Base-by-base conservation (phyloP, 163 green algal genomes). In the Scenedesmus sp. region DNA sequence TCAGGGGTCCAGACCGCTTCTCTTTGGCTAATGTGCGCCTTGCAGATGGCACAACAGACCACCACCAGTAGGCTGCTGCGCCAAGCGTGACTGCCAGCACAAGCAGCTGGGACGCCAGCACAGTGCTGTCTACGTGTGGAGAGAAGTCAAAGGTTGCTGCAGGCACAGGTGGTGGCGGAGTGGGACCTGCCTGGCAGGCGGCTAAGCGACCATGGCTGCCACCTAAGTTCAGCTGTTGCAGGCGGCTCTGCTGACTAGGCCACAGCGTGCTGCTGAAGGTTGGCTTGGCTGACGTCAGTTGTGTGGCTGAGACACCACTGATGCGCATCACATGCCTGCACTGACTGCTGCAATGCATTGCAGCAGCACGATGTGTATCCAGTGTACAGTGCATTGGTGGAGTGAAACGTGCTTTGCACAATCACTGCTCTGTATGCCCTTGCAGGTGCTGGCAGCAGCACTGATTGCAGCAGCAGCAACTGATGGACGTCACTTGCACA, bases 51-150 rank as follows among this genome's bases (percentile, higher is more conserved):
- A 93, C 90, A n/a, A 93, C 59, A 52, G 10, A 34, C 62, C 18
- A 77, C 90, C 90, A 93, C 90, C 90, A 93, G 60, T 93, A 93
- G 6, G 55, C 85, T 77, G 85, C 90, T 13, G 85, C 77, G 18
- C 76, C 85, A 5, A 84, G 3, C 5, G 76, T 85, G 16, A 88
- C 52, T 1, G 66, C 85, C 10, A 93, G 76, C 57, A 93, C 90
- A 4, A 90, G 18, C 59, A 84, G 20, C 85, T 91, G 85, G 18
- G 59, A 85, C 4, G 3, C 20, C 62, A 91, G 16, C 56, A 88
- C 85, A 20, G 13, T 64, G 15, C 46, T 34, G 62, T 93, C 85
- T 7, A 91, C 55, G 9, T 84, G 84, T 54, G 90, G 90, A 26
- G 70, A 52, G 70, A 79, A 79, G 23, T 79, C 70, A 12, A 52